These are phyloP conservation scores for Botrytis squamosa DNA, from an alignment of 2,329 filamentous ascomycete genomes.

Conservation along the genomic window DNA sequence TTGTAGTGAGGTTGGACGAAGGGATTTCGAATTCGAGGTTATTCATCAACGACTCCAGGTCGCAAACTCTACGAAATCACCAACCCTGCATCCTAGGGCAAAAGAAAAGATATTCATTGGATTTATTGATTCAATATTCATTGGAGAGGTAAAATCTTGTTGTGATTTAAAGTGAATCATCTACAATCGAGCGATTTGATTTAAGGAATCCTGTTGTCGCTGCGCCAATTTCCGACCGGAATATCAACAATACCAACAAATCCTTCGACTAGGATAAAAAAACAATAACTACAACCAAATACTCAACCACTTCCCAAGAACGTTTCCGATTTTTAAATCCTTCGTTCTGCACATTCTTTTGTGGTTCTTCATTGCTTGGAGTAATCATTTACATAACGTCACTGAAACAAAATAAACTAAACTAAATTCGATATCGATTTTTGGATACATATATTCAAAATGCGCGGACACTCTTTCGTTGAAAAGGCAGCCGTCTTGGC, in stretches of 20 bases:
- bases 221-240: background rate
- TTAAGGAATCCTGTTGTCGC: background rate
- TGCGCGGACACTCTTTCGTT: slow-evolving; percentile 13
- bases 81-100: background rate
- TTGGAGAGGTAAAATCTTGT: background rate
- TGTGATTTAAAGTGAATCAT: slow-evolving; percentile 6
- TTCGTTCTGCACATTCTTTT: slow-evolving; percentile 7
- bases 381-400: background rate
- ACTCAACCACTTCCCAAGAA: slow-evolving; percentile 7
- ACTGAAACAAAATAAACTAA: background rate
- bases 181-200: background rate
- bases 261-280: background rate
- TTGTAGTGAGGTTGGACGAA: background rate
- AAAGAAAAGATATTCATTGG: background rate
- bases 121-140: background rate
- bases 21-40: background rate
- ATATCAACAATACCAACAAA: background rate
- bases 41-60: background rate
- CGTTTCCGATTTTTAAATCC: background rate
- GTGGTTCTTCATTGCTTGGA: background rate
- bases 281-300: background rate
- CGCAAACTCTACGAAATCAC: background rate
- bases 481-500: slow-evolving; percentile 3
- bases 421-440: background rate
- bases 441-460: background rate